Evolutionary conservation across 768 basidiomycete genomes (phyloP).

Genomic region (Favolaschia claudopus): DNA sequence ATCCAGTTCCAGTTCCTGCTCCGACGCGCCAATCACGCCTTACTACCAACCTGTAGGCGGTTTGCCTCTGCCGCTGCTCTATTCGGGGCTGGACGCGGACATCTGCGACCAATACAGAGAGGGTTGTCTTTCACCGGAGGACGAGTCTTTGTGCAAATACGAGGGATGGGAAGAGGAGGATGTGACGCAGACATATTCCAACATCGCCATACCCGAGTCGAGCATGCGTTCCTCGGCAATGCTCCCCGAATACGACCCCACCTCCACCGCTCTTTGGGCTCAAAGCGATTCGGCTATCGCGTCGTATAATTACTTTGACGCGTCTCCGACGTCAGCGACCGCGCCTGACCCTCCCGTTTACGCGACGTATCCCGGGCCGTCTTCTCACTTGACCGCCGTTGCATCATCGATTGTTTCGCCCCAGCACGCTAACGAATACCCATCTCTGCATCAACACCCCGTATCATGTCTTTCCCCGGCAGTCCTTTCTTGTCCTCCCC

Average conservation of each 20-base stretch:
- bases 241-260: conserved; percentile 5
- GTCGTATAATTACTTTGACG: conserved; percentile 8
- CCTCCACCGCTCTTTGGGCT: conserved; percentile 14
- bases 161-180: conserved; percentile 14
- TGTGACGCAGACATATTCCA: conserved; percentile 7
- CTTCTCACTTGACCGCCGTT: conserved; percentile 5
- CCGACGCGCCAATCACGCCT: conserved; percentile 21
- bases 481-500: conserved; percentile 15
- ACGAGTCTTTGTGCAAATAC: conserved; percentile 1
- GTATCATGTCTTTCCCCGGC: conserved; percentile 19
- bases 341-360: conserved; percentile 8
- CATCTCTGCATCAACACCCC: conserved; percentile 8
- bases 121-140: not conserved
- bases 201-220: not conserved
- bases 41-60: not conserved
- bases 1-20: conserved; percentile 24
- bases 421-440: conserved; percentile 6
- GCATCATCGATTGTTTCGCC: conserved; percentile 11
- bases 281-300: conserved; percentile 10
- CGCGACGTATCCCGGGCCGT: not conserved
- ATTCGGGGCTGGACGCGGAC: conserved; percentile 1
- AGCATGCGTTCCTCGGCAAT: not conserved
- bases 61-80: conserved; percentile 9
- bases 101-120: conserved; percentile 3
- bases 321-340: not conserved